Evolutionary conservation across 352 stramenopile species (phyloP), one percentile per base, ranked within the genome.

Genomic region (Aphanomyces cochlioides): DNA sequence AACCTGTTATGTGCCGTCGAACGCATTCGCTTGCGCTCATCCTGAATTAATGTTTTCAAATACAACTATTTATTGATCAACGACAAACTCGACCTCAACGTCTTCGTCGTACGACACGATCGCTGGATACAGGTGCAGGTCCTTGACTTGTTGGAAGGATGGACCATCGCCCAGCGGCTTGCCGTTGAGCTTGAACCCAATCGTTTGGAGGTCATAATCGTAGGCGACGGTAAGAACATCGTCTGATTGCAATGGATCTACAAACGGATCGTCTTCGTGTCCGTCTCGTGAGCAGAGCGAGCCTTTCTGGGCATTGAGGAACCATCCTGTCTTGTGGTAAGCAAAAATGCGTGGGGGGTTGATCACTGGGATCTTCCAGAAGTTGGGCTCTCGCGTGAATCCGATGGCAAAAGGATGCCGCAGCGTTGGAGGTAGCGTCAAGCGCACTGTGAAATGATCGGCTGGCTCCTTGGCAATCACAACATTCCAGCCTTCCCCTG

Each of bases 401-500:
- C 64, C 64, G 15, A 70, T 47, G 1, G 64, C 64, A 19, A 70
- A 34, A 10, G 47, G 28, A 50, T 47, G n/a, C 40, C 10, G n/a
- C 17, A 28, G 8, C 10, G 47, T 64, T 34, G 53, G 28, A 6
- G 64, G 64, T n/a, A 28, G 56, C 12, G 40, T 19, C 19, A 70
- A 13, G 13, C 53, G 64, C 7, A 70, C 47, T 10, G 8, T 7
- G 28, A 70, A 70, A 7, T 15, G 34, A 28, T 70, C 64, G 13
- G 61, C 40, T 7, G 53, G 21, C 6, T 5, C 15, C 17, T 6
- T 19, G n/a, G 45, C 64, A 5, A 70, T 34, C 8, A 70, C 47
- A 4, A 70, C 64, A 53, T 70, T 70, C 64, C 64, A 70, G 10
- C 64, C 64, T 13, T 60, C 36, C 2, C 45, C 64, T n/a, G 38